These are phyloP conservation scores for Populus hybrid DNA, from an alignment of 441 rosid genomes.

Conservation along the genomic window DNA sequence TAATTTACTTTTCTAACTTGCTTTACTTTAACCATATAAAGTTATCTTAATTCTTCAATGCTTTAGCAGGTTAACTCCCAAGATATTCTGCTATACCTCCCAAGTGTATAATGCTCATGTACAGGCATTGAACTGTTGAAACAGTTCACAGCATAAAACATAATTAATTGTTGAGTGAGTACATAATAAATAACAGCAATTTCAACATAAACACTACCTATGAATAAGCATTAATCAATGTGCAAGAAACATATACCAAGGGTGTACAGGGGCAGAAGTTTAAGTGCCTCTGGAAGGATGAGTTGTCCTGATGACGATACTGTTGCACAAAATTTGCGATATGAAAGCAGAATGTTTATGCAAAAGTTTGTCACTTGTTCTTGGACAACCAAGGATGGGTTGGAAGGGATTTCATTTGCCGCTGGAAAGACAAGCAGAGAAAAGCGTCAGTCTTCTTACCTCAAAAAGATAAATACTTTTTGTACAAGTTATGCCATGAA, in stretches of 20 bases:
- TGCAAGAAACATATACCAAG: constrained; percentile 49
- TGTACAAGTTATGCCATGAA: not conserved
- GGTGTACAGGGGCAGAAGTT: constrained; percentile 80
- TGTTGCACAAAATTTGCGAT: constrained; percentile 92
- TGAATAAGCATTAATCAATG: not conserved
- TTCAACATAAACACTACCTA: not conserved
- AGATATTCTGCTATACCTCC: not conserved
- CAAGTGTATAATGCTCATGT: not conserved
- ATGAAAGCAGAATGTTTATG: constrained; percentile 66
- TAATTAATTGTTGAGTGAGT: not conserved
- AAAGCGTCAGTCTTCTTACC: not conserved
- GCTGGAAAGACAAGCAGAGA: constrained; percentile 44
- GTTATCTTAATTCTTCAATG: not conserved
- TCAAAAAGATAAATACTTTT: not conserved
- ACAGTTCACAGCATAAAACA: not conserved
- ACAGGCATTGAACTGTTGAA: not conserved
- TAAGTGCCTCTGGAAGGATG: constrained; percentile 95
- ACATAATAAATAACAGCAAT: not conserved
- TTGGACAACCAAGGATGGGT: constrained; percentile 51
- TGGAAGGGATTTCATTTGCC: constrained; percentile 64
- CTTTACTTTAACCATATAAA: not conserved
- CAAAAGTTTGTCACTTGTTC: constrained; percentile 73
- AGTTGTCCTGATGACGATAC: constrained; percentile 89
- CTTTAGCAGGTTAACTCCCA: not conserved
- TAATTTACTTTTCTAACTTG: not conserved